Evolutionary conservation across 345 rosid genomes (phyloP), one percentile per base, ranked within the genome.

Genomic region (Brassica rapa): DNA sequence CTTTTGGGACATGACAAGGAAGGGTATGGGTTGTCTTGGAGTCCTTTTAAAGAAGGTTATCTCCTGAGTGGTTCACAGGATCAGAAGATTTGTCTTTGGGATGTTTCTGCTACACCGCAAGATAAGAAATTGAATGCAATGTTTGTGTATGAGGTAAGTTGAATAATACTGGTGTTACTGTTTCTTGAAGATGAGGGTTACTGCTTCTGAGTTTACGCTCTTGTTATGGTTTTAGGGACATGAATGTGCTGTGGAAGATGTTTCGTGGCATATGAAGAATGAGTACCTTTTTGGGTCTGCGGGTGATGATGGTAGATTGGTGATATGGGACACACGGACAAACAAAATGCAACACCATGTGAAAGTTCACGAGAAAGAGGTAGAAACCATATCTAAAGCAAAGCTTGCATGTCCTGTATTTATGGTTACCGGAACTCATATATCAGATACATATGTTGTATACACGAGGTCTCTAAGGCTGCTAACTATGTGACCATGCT

Each of bases 21-120:
- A 87, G 99, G 99, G 8, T 95, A 93, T 80, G 99, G 97, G 0
- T 83, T 95, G 82, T 88, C 97, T 25, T 95, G 99, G 99, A 93
- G 93, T 80, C 87, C 91, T 12, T 84, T 91, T 61, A 95, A 88
- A 80, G 87, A 84, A 74, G 98, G 94, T 66, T 93, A 87, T 82
- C 94, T 95, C 75, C 30, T 95, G 68, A 95, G 99, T 77, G 98
- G 94, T 70, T 93, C 99, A 16, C 93, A 91, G 69, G 98, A 93
- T 80, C 74, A 82, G 59, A 90, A 82, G 81, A 91, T 95, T 37
- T 95, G 99, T 39, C 84, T 95, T 77, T 95, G 99, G 97, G 94
- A 95, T 77, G 85, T 91, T 57, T 82, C 90, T 76, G 92, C 91
- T 14, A 35, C 56, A 23, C 83, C 91, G 16, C 9, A 81, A 80